phyloP scores from a whole-genome alignment of 768 basidiomycete genomes.

The Postia placenta region DNA sequence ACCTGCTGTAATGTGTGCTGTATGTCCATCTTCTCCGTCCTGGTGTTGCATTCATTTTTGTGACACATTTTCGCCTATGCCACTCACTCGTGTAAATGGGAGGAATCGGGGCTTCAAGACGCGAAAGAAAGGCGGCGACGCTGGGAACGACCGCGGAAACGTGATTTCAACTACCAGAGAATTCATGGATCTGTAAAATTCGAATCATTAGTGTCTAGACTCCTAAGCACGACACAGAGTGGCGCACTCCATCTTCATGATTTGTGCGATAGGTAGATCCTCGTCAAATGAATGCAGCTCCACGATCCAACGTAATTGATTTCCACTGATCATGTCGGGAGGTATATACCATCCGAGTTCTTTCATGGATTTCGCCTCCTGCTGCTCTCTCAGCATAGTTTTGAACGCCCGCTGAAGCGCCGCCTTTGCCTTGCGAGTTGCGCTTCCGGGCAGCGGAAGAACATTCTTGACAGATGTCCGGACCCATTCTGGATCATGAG shows the following conservation, averaged over 20 bases:
- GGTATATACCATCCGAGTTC: constrained; percentile 72
- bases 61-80: not conserved
- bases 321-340: constrained; percentile 57
- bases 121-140: constrained; percentile 71
- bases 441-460: constrained; percentile 56
- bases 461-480: constrained; percentile 35
- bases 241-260: constrained; percentile 46
- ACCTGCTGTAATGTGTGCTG: constrained; percentile 61
- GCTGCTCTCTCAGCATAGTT: constrained; percentile 56
- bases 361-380: constrained; percentile 35
- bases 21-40: constrained; percentile 72
- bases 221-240: too few species aligned
- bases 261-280: constrained; percentile 52
- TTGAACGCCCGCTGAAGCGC: constrained; percentile 59
- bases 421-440: constrained; percentile 46
- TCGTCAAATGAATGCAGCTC: constrained; percentile 71
- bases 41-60: constrained; percentile 4
- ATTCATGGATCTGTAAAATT: constrained; percentile 53
- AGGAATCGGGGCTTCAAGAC: constrained; percentile 69
- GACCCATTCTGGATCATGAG: constrained; percentile 47
- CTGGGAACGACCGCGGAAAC: constrained; percentile 61
- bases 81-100: constrained; percentile 46
- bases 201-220: too few species aligned
- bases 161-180: constrained; percentile 70
- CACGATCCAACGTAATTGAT: constrained; percentile 68